These are phyloP conservation scores for Mycena vulgaris DNA, from an alignment of 768 basidiomycete genomes.

Conservation along the genomic window DNA sequence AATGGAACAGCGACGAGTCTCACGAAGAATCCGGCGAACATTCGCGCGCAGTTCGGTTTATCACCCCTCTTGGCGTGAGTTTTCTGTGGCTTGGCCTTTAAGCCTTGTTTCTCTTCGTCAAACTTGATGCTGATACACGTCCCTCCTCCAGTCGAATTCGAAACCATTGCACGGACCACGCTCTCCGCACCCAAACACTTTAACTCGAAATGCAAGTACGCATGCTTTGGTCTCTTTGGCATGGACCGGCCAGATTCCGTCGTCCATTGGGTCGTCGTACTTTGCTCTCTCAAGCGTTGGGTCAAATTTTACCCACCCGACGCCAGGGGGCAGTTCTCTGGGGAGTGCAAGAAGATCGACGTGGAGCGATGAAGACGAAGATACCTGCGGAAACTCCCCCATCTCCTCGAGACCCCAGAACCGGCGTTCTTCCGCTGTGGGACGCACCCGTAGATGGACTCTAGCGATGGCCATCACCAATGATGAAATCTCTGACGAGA, in stretches of 20 bases:
- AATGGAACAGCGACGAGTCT: not conserved
- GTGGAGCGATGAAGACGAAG: constrained; percentile 19
- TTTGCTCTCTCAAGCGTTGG: not conserved
- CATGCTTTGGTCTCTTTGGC: constrained; percentile 29
- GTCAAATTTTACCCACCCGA: not conserved
- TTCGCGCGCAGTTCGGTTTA: constrained; percentile 16
- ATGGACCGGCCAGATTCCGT: constrained; percentile 31
- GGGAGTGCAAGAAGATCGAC: constrained; percentile 10
- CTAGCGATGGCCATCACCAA: constrained; percentile 67
- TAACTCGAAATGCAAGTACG: constrained; percentile 18
- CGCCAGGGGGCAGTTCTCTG: not conserved
- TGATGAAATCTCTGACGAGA: constrained; percentile 66
- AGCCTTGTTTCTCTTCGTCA: not conserved
- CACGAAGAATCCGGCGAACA: not conserved
- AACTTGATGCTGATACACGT: not conserved
- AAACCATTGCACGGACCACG: constrained; percentile 6
- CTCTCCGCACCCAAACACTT: constrained; percentile 6
- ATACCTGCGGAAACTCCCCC: not conserved
- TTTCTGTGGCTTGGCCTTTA: too few species aligned
- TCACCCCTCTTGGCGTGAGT: constrained; percentile 8
- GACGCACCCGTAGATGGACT: constrained; percentile 50
- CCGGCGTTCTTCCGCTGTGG: not conserved
- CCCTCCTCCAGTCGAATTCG: constrained; percentile 1
- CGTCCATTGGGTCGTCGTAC: not conserved
- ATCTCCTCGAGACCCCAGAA: not conserved